A percentile compares a stretch with the other conserved stretches of the same genome.
Evolutionary conservation across 1,284 basidiomycete genomes (phyloP).

Genomic region (Sanghuangporus sanghuang): DNA sequence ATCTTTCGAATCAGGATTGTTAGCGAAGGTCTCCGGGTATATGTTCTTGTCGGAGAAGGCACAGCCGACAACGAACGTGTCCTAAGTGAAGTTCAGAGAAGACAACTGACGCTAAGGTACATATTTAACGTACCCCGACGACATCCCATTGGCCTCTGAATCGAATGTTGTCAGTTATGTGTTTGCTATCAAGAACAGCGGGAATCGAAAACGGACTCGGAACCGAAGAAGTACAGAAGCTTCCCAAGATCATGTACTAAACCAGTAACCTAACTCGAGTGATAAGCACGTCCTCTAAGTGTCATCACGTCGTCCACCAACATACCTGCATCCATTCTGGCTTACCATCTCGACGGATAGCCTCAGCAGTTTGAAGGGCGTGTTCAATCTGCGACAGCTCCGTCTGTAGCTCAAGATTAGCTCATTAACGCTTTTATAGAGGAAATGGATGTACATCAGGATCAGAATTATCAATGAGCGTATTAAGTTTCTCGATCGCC

Average conservation of each 20-base stretch:
- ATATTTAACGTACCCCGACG: slow-evolving; percentile 56
- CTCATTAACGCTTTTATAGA: too few relatives aligned
- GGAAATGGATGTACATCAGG: slow-evolving; percentile 54
- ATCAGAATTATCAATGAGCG: slow-evolving; percentile 83
- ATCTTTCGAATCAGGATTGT: slow-evolving; percentile 74
- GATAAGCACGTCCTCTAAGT: slow-evolving; percentile 21
- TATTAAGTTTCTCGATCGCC: slow-evolving; percentile 87
- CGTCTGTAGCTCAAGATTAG: slow-evolving; percentile 39
- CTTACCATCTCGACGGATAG: slow-evolving; percentile 83
- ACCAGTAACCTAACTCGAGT: slow-evolving; percentile 53
- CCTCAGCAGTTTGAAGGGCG: slow-evolving; percentile 87
- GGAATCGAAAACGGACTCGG: slow-evolving; percentile 35
- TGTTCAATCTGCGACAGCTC: slow-evolving; percentile 84
- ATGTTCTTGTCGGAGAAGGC: slow-evolving; percentile 80
- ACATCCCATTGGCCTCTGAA: slow-evolving; percentile 81
- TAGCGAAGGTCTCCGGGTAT: slow-evolving; percentile 77
- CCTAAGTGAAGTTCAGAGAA: slow-evolving; percentile 35
- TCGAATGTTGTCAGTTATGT: slow-evolving; percentile 24
- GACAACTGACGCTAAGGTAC: not conserved
- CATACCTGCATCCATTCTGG: slow-evolving; percentile 82
- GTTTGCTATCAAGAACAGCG: slow-evolving; percentile 8
- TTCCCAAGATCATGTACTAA: slow-evolving; percentile 88
- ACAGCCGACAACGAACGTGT: slow-evolving; percentile 87
- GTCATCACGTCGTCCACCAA: not conserved
- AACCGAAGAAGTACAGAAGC: slow-evolving; percentile 75